Evolutionary conservation across 352 stramenopile species (phyloP).

Genomic region (Thraustochytrium striatum): DNA sequence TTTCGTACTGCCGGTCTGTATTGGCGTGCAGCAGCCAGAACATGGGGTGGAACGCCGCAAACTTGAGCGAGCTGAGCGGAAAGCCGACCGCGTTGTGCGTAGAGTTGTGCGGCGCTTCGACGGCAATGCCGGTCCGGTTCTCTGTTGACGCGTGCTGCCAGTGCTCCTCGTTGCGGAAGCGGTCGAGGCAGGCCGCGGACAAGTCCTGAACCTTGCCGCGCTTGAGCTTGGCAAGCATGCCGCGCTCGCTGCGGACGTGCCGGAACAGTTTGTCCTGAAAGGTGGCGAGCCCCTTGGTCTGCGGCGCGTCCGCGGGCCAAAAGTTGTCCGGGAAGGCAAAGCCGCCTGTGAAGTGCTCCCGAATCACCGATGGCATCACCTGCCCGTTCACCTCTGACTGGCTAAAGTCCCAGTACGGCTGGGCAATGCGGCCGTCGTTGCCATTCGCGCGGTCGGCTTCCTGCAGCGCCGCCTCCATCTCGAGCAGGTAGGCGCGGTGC

Average conservation of each 20-base stretch:
- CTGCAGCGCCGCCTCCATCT: slow-evolving; percentile 17
- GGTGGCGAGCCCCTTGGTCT: no score
- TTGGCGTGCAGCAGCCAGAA: slow-evolving; percentile 49
- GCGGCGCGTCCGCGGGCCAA: neutral
- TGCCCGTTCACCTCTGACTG: neutral
- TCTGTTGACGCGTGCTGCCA: slow-evolving; percentile 30
- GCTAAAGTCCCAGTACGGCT: slow-evolving; percentile 45
- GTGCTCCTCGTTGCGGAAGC: neutral
- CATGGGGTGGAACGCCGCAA: slow-evolving; percentile 37
- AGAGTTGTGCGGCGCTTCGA: slow-evolving; percentile 46
- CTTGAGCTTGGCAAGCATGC: neutral
- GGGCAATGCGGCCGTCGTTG: slow-evolving; percentile 2
- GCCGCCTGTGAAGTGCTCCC: neutral
- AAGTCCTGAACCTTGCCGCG: neutral
- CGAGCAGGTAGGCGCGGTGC: slow-evolving; percentile 43
- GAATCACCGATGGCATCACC: slow-evolving; percentile 9
- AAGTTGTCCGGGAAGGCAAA: slow-evolving; percentile 8
- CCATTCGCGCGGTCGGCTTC: neutral
- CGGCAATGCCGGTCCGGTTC: neutral
- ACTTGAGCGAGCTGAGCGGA: neutral
- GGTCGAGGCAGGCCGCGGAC: neutral
- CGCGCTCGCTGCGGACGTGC: neutral
- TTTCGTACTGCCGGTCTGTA: slow-evolving; percentile 42
- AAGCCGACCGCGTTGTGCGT: slow-evolving; percentile 15
- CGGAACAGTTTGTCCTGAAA: neutral